These are phyloP conservation scores for Hyphopichia burtonii DNA, from an alignment of 1,139 yeast genomes.

Conservation along the genomic window DNA sequence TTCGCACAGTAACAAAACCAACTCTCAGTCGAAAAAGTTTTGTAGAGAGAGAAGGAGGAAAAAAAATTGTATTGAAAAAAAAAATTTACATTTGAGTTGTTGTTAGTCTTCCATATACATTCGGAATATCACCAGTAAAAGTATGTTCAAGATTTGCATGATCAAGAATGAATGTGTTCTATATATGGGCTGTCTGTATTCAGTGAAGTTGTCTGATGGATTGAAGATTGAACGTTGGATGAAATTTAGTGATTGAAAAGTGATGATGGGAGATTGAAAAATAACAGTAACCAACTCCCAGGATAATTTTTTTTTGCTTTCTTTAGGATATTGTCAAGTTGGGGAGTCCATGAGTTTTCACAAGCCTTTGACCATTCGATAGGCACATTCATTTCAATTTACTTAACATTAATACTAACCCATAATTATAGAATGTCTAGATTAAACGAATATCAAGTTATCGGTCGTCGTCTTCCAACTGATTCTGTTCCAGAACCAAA, in stretches of 20 bases:
- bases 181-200: too few species aligned
- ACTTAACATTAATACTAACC: conserved; percentile 6
- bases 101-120: conserved; percentile 9
- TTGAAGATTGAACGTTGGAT: too few species aligned
- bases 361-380: too few species aligned
- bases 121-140: conserved; percentile 14
- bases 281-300: too few species aligned
- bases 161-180: neutral
- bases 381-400: too few species aligned
- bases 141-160: conserved; percentile 8
- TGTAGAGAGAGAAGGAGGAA: conserved; percentile 56
- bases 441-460: conserved; percentile 99
- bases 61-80: conserved; percentile 25
- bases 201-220: too few species aligned
- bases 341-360: too few species aligned
- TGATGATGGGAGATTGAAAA: too few species aligned
- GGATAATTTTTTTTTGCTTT: too few species aligned
- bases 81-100: conserved; percentile 4
- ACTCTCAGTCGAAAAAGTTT: neutral
- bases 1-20: conserved; percentile 1
- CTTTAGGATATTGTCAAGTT: too few species aligned
- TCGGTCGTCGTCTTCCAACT: conserved; percentile 99
- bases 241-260: too few species aligned
- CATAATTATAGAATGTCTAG: conserved; percentile 57
- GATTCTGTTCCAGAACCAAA: conserved; percentile 99